These are phyloP conservation scores for Emericellopsis cladophorae DNA, from an alignment of 2,329 filamentous ascomycete genomes.

Conservation along the genomic window DNA sequence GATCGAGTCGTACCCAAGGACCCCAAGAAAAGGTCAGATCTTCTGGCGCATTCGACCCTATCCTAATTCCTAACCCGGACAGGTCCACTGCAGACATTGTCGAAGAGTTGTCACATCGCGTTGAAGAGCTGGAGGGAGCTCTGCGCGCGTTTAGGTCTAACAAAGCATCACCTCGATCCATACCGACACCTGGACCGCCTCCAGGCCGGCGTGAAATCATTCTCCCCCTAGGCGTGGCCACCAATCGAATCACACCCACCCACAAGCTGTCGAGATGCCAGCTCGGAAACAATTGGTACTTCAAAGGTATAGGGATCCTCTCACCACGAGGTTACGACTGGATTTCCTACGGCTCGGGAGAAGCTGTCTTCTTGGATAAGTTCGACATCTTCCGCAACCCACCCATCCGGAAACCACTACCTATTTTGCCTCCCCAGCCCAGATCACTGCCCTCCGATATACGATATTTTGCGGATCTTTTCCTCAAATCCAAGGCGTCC, in stretches of 20 bases:
- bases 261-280: slow-evolving; percentile 2
- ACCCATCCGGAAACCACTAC: background rate
- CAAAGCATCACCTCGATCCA: background rate
- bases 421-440: too few relatives aligned
- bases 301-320: slow-evolving; percentile 5
- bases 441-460: background rate
- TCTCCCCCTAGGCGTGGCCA: background rate
- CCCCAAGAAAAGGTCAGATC: slow-evolving; percentile 1
- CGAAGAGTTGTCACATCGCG: background rate
- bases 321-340: slow-evolving; percentile 4
- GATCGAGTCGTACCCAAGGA: slow-evolving; percentile 1
- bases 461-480: background rate
- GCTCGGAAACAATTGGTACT: slow-evolving; percentile 6
- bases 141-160: slow-evolving; percentile 1
- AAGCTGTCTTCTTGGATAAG: background rate
- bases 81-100: background rate
- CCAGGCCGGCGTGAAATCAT: background rate
- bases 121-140: slow-evolving; percentile 1
- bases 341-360: slow-evolving; percentile 4
- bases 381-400: slow-evolving; percentile 1
- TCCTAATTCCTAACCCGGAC: background rate
- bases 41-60: background rate
- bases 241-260: background rate
- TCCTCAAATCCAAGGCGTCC: slow-evolving; percentile 1
- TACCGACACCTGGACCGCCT: background rate